phyloP scores from a whole-genome alignment of 176 grass and related monocot genomes.

The Pontederia crassipes region DNA sequence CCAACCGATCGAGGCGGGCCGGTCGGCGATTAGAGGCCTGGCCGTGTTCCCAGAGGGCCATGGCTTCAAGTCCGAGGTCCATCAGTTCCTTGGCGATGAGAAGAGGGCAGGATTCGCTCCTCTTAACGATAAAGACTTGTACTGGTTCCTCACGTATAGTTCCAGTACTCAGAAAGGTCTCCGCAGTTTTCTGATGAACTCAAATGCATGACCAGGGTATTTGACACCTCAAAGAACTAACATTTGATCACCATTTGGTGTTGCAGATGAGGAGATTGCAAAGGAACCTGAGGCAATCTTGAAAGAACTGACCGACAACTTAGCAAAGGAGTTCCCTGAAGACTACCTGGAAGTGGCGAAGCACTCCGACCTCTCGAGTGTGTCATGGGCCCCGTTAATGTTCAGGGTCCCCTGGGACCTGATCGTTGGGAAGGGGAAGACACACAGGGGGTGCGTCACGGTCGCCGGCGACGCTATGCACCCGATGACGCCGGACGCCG shows the following conservation, averaged over 20 bases:
- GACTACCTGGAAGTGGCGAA: not conserved
- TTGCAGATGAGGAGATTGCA: slow-evolving; percentile 23
- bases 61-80: slow-evolving; percentile 2
- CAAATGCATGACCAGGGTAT: too few relatives aligned
- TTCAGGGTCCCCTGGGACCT: slow-evolving; percentile 23
- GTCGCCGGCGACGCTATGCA: slow-evolving; percentile 36
- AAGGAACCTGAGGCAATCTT: slow-evolving; percentile 14
- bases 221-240: not conserved
- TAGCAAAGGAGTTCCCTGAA: slow-evolving; percentile 18
- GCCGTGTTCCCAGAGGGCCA: slow-evolving; percentile 16
- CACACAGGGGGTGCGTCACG: slow-evolving; percentile 9
- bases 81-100: slow-evolving; percentile 17
- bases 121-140: slow-evolving; percentile 22
- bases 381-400: slow-evolving; percentile 21
- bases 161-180: not conserved
- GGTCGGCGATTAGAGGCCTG: slow-evolving; percentile 21
- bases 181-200: too few relatives aligned
- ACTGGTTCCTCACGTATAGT: slow-evolving; percentile 31
- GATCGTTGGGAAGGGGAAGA: slow-evolving; percentile 1
- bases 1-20: slow-evolving; percentile 1
- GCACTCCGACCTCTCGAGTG: not conserved
- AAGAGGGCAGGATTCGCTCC: slow-evolving; percentile 24
- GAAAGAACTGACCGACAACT: not conserved
- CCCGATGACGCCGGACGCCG: slow-evolving; percentile 19
- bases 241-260: not conserved